Evolutionary conservation across 257 asterid genomes (phyloP).

Genomic region (Datura wrightii): DNA sequence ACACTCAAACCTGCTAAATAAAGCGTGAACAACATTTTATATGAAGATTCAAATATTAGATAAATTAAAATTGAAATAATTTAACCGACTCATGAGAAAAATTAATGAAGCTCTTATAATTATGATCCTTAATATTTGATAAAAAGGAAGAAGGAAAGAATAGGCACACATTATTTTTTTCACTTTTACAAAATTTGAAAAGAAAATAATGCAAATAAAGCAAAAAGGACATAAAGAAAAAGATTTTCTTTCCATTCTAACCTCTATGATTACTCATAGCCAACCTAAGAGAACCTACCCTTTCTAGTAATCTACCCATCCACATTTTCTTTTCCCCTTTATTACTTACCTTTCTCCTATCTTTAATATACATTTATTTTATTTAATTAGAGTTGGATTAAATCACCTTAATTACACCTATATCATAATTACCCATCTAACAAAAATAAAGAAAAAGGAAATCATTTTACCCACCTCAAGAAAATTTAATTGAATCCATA

Average conservation of each 20-base stretch:
- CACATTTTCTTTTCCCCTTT: background rate
- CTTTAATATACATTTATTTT: background rate
- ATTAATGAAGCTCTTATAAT: background rate
- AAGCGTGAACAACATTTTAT: background rate
- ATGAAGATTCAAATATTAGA: accelerated
- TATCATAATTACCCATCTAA: background rate
- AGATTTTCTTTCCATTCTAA: background rate
- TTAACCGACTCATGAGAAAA: background rate
- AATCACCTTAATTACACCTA: background rate
- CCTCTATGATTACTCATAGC: conserved; percentile 11
- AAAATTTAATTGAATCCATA: background rate
- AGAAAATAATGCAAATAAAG: background rate
- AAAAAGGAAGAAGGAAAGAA: background rate
- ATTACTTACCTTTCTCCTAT: background rate
- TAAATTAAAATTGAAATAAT: background rate
- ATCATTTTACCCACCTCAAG: background rate
- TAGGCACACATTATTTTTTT: background rate
- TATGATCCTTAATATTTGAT: background rate
- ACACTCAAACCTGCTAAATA: background rate
- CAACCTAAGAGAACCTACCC: background rate
- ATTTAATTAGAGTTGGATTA: background rate
- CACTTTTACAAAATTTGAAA: background rate
- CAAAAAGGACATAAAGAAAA: background rate
- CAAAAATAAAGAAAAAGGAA: background rate
- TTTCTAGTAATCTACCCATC: background rate